Conservation (phyloP, 148 eudicot species). For the Fagopyrum tataricum region DNA sequence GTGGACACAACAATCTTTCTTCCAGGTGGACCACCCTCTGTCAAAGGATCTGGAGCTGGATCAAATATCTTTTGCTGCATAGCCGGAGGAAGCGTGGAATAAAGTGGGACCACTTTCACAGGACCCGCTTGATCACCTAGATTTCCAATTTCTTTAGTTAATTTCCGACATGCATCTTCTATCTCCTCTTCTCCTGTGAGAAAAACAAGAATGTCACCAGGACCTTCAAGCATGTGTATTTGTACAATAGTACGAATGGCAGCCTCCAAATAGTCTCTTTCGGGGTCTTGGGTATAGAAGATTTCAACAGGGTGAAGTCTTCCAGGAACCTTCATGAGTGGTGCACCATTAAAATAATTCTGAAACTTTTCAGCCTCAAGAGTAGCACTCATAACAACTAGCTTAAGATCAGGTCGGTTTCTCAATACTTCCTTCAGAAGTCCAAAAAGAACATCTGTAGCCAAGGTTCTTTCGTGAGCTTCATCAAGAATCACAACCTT, state of each 20-base stretch:
- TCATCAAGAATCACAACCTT: conserved; percentile 87
- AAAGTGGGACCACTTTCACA: conserved; percentile 50
- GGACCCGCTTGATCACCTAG: conserved; percentile 54
- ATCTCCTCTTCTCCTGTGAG: conserved; percentile 77
- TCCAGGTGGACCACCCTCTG: conserved; percentile 69
- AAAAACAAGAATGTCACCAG: conserved; percentile 74
- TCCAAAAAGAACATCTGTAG: conserved; percentile 86
- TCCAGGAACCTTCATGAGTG: conserved; percentile 92
- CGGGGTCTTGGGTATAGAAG: conserved; percentile 77
- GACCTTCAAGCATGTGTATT: conserved; percentile 62
- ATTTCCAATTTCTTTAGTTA: conserved; percentile 39
- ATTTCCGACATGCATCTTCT: conserved; percentile 56
- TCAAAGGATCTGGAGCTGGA: conserved; percentile 53
- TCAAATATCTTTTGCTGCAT: conserved; percentile 76
- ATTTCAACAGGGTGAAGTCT: conserved; percentile 91
- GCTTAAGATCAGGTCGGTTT: conserved; percentile 69
- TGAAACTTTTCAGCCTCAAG: conserved; percentile 95
- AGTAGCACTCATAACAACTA: conserved; percentile 96
- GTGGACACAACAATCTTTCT: conserved; percentile 69
- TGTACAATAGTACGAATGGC: conserved; percentile 85
- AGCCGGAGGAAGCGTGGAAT: conserved; percentile 67
- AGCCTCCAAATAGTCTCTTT: conserved; percentile 85
- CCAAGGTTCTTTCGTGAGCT: conserved; percentile 91
- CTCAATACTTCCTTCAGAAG: conserved; percentile 77
- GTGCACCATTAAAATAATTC: conserved; percentile 68